A percentile compares a stretch with the other conserved stretches of the same genome.
Conservation (phyloP, 2,329 filamentous ascomycete genomes). For the Raffaelea deltoideospora region DNA sequence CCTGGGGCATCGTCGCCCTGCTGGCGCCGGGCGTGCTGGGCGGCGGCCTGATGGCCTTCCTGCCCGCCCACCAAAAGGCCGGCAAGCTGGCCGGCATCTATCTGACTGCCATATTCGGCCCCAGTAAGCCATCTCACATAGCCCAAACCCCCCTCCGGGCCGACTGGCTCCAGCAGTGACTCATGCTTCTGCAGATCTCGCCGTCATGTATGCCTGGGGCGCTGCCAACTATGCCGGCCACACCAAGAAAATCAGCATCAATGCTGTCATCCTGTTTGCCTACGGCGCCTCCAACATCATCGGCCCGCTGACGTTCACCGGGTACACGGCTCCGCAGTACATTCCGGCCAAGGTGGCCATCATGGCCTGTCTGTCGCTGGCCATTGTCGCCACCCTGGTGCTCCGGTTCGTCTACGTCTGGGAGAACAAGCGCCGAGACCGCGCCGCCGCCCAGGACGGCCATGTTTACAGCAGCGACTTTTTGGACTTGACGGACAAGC, state of each 20-base stretch:
- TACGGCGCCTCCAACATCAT: conserved; percentile 32
- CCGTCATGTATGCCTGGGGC: conserved; percentile 50
- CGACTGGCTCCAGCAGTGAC: too few relatives aligned
- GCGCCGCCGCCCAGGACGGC: conserved; percentile 22
- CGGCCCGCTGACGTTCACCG: conserved; percentile 50
- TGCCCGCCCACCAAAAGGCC: conserved; percentile 37
- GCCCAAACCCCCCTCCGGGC: too few relatives aligned
- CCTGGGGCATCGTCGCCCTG: conserved; percentile 58
- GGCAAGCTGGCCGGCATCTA: too few relatives aligned
- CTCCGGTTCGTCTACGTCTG: conserved; percentile 40
- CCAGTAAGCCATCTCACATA: too few relatives aligned
- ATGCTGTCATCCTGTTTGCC: conserved; percentile 55
- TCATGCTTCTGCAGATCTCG: too few relatives aligned
- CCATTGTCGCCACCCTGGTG: conserved; percentile 40
- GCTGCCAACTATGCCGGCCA: conserved; percentile 56
- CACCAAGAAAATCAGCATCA: conserved; percentile 55
- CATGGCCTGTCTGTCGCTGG: conserved; percentile 49
- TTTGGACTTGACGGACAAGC: conserved; percentile 46
- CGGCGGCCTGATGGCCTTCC: conserved; percentile 56
- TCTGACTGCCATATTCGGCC: too few relatives aligned
- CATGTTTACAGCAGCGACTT: conserved; percentile 35
- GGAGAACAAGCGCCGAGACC: conserved; percentile 45
- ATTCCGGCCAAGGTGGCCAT: conserved; percentile 56
- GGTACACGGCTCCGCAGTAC: conserved; percentile 46
- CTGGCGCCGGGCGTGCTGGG: conserved; percentile 49